These are phyloP conservation scores for Torulaspora microellipsoides DNA, from an alignment of 805 yeast genomes.

Conservation along the genomic window DNA sequence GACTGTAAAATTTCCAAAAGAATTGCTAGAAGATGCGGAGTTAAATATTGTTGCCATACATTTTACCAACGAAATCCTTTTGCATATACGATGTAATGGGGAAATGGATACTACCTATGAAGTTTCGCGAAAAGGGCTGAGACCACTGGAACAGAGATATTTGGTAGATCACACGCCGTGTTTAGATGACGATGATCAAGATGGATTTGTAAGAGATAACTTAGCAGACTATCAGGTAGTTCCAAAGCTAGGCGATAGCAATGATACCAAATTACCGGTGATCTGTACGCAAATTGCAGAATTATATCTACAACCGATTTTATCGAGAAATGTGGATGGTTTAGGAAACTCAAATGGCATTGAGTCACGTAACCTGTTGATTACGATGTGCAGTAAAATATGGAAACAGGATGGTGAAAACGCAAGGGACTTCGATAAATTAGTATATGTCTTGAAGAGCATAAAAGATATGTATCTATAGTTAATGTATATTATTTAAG, in stretches of 20 bases:
- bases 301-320: constrained; percentile 29
- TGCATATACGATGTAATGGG: constrained; percentile 31
- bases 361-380: constrained; percentile 27
- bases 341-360: constrained; percentile 9
- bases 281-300: constrained; percentile 42
- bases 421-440: constrained; percentile 40
- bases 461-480: constrained; percentile 27
- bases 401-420: constrained; percentile 35
- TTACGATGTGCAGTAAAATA: constrained; percentile 46
- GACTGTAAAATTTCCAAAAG: constrained; percentile 5
- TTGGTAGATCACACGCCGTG: constrained; percentile 15
- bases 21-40: constrained; percentile 5
- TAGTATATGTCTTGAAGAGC: constrained; percentile 41
- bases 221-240: constrained; percentile 42
- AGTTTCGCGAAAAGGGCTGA: constrained; percentile 29
- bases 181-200: constrained; percentile 16
- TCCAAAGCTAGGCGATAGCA: constrained; percentile 45
- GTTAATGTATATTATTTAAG: not conserved
- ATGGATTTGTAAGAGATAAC: constrained; percentile 24
- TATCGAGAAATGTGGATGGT: constrained; percentile 17
- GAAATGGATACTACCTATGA: constrained; percentile 47
- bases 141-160: constrained; percentile 17
- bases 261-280: constrained; percentile 44
- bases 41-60: constrained; percentile 19
- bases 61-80: constrained; percentile 24